Evolutionary conservation across 2,329 filamentous ascomycete genomes (phyloP).

Genomic region (Cordyceps fumosorosea): DNA sequence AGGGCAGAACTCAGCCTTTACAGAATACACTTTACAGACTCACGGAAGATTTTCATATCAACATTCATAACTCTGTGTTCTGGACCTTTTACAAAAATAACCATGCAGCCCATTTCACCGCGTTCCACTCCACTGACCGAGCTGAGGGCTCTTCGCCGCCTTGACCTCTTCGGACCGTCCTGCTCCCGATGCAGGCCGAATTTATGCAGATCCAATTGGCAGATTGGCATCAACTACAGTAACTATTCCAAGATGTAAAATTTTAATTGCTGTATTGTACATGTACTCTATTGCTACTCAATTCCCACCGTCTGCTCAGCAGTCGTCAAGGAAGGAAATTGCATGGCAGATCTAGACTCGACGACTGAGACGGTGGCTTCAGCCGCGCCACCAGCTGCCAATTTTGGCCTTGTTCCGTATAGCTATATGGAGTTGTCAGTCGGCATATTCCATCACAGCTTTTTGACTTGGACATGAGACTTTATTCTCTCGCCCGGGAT

Average conservation of each 20-base stretch:
- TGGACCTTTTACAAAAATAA: background rate
- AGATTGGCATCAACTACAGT: background rate
- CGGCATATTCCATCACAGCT: too few species aligned
- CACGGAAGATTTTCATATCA: background rate
- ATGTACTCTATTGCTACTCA: background rate
- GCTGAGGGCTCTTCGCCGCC: background rate
- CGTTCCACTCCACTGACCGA: background rate
- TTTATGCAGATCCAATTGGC: background rate
- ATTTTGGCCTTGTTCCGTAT: background rate
- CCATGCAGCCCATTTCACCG: background rate
- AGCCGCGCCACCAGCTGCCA: background rate
- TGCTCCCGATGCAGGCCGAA: background rate
- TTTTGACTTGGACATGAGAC: too few species aligned
- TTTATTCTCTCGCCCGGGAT: background rate
- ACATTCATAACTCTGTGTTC: background rate
- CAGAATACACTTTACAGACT: background rate
- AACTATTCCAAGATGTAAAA: background rate
- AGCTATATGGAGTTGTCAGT: background rate
- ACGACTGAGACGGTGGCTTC: background rate
- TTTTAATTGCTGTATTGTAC: background rate
- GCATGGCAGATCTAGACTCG: background rate
- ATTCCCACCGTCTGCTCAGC: too few species aligned
- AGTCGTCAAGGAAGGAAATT: too few species aligned
- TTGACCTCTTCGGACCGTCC: slow-evolving; percentile 5
- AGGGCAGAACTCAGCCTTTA: background rate